Evolutionary conservation across 2,329 filamentous ascomycete species (phyloP).

Genomic region (Diaporthe helianthi): DNA sequence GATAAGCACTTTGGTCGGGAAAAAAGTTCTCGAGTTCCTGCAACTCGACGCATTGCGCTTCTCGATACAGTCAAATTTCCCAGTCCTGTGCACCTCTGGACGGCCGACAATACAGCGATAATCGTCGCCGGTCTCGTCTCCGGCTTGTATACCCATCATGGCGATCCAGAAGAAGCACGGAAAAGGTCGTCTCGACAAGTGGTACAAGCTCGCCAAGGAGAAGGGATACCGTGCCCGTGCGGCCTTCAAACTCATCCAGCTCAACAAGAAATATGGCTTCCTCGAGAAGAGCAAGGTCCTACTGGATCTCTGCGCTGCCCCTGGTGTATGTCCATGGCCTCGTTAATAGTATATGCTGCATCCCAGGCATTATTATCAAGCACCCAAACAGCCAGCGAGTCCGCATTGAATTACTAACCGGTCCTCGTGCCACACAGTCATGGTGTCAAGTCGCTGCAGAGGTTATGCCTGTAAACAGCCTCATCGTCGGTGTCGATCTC

Average conservation of each 20-base stretch:
- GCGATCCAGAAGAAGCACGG: constrained; percentile 98
- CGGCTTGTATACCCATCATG: constrained; percentile 60
- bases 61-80: neutral
- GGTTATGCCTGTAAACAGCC: constrained; percentile 86
- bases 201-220: constrained; percentile 98
- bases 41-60: neutral
- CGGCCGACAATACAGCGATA: neutral
- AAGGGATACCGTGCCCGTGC: constrained; percentile 96
- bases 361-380: neutral
- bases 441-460: constrained; percentile 98
- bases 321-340: constrained; percentile 71
- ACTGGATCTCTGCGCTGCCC: constrained; percentile 96
- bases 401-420: constrained; percentile 39
- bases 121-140: neutral
- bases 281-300: constrained; percentile 95
- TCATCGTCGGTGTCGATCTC: constrained; percentile 95
- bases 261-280: constrained; percentile 99
- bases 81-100: neutral
- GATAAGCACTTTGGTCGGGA: neutral
- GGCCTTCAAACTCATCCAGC: constrained; percentile 96
- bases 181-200: constrained; percentile 98
- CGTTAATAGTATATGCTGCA: neutral
- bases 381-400: neutral
- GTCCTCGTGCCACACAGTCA: constrained; percentile 58
- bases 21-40: neutral